Conservation (phyloP, 768 basidiomycete species). For the Suillus discolor region DNA sequence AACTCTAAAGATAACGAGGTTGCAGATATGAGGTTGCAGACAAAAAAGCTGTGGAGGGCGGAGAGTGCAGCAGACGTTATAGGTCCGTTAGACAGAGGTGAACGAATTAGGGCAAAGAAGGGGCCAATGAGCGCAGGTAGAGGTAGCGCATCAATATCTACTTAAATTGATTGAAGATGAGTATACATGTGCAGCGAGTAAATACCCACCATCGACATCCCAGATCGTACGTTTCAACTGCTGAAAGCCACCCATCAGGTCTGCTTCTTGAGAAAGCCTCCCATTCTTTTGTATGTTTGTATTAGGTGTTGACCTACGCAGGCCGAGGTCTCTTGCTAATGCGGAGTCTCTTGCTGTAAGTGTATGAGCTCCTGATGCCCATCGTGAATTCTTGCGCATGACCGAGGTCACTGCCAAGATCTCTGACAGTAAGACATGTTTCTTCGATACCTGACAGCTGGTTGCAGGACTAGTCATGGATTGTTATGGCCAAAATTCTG, state of each 20-base stretch:
- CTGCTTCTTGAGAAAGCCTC: conserved; percentile 68
- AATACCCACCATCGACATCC: conserved; percentile 60
- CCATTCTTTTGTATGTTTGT: conserved; percentile 44
- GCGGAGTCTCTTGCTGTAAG: conserved; percentile 64
- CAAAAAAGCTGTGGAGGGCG: conserved; percentile 86
- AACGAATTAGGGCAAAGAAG: conserved; percentile 92
- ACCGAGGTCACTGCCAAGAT: conserved; percentile 88
- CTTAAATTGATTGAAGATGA: conserved; percentile 3
- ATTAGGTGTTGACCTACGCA: conserved; percentile 60
- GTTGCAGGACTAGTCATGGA: conserved; percentile 1
- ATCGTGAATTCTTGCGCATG: conserved; percentile 98
- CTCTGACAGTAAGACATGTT: conserved; percentile 87
- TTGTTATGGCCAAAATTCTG: too few relatives aligned
- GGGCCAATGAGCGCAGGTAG: conserved; percentile 73
- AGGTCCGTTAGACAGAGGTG: conserved; percentile 92
- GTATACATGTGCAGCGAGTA: conserved; percentile 9
- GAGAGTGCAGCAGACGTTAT: conserved; percentile 95
- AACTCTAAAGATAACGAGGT: conserved; percentile 57
- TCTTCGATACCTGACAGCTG: conserved; percentile 46
- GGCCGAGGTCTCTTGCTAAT: conserved; percentile 73
- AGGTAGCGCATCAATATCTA: conserved; percentile 63
- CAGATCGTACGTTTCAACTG: conserved; percentile 77
- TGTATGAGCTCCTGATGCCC: conserved; percentile 77
- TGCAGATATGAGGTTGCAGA: conserved; percentile 69
- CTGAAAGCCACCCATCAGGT: conserved; percentile 89